These are phyloP conservation scores for Phytomonas sp. DNA, from an alignment of 208 protist species.

Conservation along the genomic window DNA sequence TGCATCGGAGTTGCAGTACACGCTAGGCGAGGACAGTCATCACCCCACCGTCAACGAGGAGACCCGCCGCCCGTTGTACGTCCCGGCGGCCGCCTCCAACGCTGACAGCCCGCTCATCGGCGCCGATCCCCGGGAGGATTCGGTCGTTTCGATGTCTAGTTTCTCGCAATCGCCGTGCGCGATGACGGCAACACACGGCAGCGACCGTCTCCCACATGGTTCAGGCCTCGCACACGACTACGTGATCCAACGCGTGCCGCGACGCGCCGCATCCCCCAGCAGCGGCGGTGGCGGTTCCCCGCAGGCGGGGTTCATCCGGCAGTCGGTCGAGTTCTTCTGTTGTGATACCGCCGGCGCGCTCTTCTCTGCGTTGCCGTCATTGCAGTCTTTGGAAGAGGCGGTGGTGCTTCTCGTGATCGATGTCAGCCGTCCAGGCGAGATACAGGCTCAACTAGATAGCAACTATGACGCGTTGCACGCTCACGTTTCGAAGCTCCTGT, in stretches of 20 bases:
- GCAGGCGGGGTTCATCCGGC: not conserved
- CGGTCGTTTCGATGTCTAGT: conserved; percentile 10
- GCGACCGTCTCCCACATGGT: conserved; percentile 30
- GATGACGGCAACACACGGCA: conserved; percentile 4
- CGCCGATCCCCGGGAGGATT: conserved; percentile 2
- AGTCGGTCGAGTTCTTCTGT: conserved; percentile 68
- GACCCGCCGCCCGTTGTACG: conserved; percentile 20
- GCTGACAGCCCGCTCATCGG: conserved; percentile 8
- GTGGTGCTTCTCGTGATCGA: conserved; percentile 76
- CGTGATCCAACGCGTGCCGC: conserved; percentile 47
- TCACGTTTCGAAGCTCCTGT: conserved; percentile 46
- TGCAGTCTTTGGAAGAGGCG: conserved; percentile 46
- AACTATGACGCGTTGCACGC: conserved; percentile 37
- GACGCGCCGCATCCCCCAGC: conserved; percentile 11
- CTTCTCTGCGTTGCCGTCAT: conserved; percentile 55
- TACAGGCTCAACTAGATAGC: conserved; percentile 48
- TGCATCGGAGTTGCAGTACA: conserved; percentile 47
- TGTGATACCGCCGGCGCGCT: conserved; percentile 73
- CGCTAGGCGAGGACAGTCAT: conserved; percentile 3
- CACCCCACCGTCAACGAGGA: conserved; percentile 9
- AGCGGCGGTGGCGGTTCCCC: not conserved
- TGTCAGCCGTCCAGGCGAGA: conserved; percentile 31
- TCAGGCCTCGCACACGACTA: conserved; percentile 61
- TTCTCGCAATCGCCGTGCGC: conserved; percentile 2
- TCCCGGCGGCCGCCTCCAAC: conserved; percentile 13